Percentiles rank a stretch among this genome's conserved stretches.
Conservation (phyloP, 139 green algal species). For the Pycnococcus provasolii region DNA sequence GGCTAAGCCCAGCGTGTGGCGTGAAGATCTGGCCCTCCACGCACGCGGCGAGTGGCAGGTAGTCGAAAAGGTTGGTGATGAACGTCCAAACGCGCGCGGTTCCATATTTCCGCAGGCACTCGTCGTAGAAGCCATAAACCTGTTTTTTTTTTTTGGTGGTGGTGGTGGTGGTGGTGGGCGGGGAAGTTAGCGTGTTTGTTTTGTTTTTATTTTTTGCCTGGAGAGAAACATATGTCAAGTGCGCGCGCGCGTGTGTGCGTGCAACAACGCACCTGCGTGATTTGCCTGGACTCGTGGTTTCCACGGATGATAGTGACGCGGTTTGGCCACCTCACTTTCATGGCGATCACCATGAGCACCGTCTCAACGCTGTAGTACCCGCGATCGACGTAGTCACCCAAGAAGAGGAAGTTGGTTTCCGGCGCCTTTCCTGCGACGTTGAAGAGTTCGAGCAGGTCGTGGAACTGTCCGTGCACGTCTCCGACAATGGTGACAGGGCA, state of each 20-base stretch:
- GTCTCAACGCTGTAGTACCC: constrained; percentile 97
- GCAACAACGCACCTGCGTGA: constrained; percentile 77
- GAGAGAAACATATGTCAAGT: not conserved
- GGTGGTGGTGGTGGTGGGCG: not conserved
- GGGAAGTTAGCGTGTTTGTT: not conserved
- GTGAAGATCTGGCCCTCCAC: constrained; percentile 97
- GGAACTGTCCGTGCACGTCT: constrained; percentile 96
- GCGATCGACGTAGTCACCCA: constrained; percentile 98
- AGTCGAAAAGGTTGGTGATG: constrained; percentile 99
- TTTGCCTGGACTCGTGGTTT: constrained; percentile 97
- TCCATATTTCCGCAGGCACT: constrained; percentile 98
- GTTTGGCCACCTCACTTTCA: constrained; percentile 73
- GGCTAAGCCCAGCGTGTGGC: constrained; percentile 88
- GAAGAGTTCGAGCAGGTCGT: constrained; percentile 93
- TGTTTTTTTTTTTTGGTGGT: constrained; percentile 32
- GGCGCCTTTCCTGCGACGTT: constrained; percentile 82
- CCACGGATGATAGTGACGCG: constrained; percentile 94
- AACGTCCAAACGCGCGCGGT: constrained; percentile 94
- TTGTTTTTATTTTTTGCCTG: not conserved
- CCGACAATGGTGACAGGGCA: constrained; percentile 82
- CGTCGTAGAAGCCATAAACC: constrained; percentile 97
- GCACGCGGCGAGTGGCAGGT: constrained; percentile 89
- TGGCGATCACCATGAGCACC: constrained; percentile 41
- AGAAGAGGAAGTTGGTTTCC: constrained; percentile 99
- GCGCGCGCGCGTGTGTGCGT: not conserved